Evolutionary conservation across 352 stramenopile species (phyloP).

Genomic region (Pythium aquatile): DNA sequence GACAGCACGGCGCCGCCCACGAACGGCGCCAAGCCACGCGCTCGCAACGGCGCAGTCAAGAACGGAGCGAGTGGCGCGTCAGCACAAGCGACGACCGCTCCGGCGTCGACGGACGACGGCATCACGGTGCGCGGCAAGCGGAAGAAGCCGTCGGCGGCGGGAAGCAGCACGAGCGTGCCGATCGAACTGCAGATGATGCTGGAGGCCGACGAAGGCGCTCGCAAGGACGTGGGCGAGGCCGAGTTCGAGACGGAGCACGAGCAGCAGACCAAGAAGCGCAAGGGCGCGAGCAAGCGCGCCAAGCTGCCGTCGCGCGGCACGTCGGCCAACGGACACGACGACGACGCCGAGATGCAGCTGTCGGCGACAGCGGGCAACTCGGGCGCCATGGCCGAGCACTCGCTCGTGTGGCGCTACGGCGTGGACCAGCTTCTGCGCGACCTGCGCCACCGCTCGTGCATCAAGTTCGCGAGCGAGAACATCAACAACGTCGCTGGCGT

Average conservation of each 20-base stretch:
- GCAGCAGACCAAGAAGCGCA: conserved; percentile 57
- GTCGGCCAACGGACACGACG: conserved; percentile 24
- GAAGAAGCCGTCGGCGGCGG: conserved; percentile 38
- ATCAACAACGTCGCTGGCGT: conserved; percentile 81
- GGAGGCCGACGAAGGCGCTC: conserved; percentile 60
- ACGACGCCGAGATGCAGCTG: conserved; percentile 32
- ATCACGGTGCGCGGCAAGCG: conserved; percentile 79
- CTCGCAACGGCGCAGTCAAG: conserved; percentile 15
- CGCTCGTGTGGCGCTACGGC: conserved; percentile 79
- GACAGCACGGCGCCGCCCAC: conserved; percentile 12
- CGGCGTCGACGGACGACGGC: conserved; percentile 37
- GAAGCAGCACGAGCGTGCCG: conserved; percentile 46
- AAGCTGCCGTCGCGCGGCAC: conserved; percentile 73
- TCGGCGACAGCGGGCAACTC: conserved; percentile 26
- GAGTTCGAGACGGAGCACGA: conserved; percentile 66
- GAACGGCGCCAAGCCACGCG: conserved; percentile 18
- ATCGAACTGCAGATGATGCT: conserved; percentile 88
- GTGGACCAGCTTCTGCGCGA: conserved; percentile 79
- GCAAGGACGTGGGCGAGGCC: conserved; percentile 42
- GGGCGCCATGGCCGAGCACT: conserved; percentile 55
- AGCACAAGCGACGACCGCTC: conserved; percentile 7
- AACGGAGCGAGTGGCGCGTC: conserved; percentile 16
- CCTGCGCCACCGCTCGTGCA: conserved; percentile 74
- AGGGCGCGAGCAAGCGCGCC: conserved; percentile 62
- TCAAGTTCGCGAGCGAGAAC: conserved; percentile 81